Base-by-base conservation (phyloP, 2,329 filamentous ascomycete species). In the Ramularia collo-cygni region DNA sequence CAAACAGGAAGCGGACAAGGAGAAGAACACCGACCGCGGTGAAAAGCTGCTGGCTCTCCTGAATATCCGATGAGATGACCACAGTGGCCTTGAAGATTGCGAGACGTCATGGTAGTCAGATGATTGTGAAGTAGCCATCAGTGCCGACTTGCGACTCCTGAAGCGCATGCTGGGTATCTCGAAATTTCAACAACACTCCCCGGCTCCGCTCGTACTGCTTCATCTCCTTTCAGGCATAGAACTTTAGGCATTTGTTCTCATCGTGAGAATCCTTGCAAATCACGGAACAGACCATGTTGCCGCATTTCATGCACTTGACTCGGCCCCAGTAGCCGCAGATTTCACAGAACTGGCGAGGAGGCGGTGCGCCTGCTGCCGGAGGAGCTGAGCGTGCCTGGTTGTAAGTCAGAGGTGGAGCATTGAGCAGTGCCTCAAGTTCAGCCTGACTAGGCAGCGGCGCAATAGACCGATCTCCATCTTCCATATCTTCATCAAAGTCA, bases 311-410 rank as follows among this genome's bases (percentile, higher is more conserved):
- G 64, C 85, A 90, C 61, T 74, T 75, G 32, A 86, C 79, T 28
- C 79, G 69, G 2, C 84, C 85, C 84, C 85, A 89, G 63, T 88
- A 89, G 10, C 85, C 85, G 57, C 85, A 90, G 21, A 87, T 77
- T 57, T 82, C 81, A 63, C 85, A 90, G 60, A 89, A 90, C 26
- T 68, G 66, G 43, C 83, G 70, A 38, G 65, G 63, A 33, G 68
- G 67, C 2, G 82, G 80, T 8, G 58, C 64, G 12, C 53, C 53
- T 3, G 58, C 41, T 4, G 64, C 55, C 10, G 66, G 63, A 14
- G 68, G 63, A 4, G 59, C 62, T 12, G 60, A 64, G 42, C 66
- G 62, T 31, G 80, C 79, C 51, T 85, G 81, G 34, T 74, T 69
- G 61, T 86, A 89, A 27, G 70, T 78, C 38, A 88, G 64, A 33